Evolutionary conservation across 495 filamentous ascomycete genomes (phyloP), one percentile per base, ranked within the genome.

Genomic region (Darksidea phi): DNA sequence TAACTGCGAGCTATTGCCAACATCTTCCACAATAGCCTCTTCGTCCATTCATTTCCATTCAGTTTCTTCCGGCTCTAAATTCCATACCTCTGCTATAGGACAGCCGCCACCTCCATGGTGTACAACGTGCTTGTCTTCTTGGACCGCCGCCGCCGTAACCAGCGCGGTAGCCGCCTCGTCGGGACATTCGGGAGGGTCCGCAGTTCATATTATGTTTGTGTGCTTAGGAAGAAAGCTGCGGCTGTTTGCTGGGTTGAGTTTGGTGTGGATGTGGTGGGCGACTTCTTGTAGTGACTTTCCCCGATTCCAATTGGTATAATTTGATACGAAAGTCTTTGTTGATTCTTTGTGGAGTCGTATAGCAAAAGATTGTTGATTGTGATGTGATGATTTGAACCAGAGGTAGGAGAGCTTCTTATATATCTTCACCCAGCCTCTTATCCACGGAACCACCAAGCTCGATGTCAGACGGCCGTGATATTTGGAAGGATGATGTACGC

Each of bases 1-100:
- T n/a, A n/a, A n/a, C n/a, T n/a, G n/a, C n/a, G n/a, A n/a, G n/a
- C n/a, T n/a, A n/a, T n/a, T n/a, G n/a, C n/a, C n/a, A 80, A 80
- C 41, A 67, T 75, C 42, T 68, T 71, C 55, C 70, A 59, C 1
- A 63, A 64, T 77, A 67, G 71, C 59, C 25, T 71, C 74, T 20
- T 62, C 75, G 45, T 67, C 64, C 49, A 64, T 67, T 10, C 28
- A 32, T 32, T 3, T 10, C 28, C 28, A 32, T 32, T 3, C 28
- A n/a, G n/a, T n/a, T n/a, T n/a, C n/a, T 3, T 32, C 28, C 28
- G 28, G 4, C 28, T 32, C 28, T 10, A 32, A 4, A 32, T 10
- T 10, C 28, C 28, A 32, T 32, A 32, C 28, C 28, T 32, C 28
- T 10, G 10, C 28, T 32, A 32, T 32, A 32, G 28, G 28, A 4